These are phyloP conservation scores for Trichophyton schoenleinii DNA, from an alignment of 2,329 filamentous ascomycete species.

Conservation along the genomic window DNA sequence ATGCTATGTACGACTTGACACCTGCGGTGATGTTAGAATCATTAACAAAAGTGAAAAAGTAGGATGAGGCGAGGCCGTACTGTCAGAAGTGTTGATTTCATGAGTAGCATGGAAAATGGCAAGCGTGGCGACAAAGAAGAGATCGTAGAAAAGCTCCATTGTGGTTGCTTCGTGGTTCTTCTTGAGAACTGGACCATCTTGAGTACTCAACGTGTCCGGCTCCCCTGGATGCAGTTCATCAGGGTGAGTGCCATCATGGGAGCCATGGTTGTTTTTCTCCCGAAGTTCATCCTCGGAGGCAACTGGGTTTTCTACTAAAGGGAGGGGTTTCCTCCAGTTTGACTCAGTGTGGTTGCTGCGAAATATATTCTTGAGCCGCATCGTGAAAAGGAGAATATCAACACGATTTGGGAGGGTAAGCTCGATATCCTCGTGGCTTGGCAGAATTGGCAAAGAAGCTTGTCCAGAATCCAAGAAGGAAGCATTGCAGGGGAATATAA, in stretches of 20 bases:
- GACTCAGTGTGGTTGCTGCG: background rate
- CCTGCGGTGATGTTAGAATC: conserved; percentile 16
- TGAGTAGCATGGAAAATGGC: conserved; percentile 48
- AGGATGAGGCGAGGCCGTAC: background rate
- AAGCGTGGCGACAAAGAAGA: conserved; percentile 53
- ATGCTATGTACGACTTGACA: conserved; percentile 38
- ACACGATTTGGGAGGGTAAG: background rate
- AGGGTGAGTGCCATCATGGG: background rate
- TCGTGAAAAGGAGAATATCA: background rate
- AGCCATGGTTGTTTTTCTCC: background rate
- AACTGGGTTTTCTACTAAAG: background rate
- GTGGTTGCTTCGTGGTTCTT: conserved; percentile 18
- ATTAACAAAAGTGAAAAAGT: background rate
- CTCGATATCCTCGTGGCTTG: background rate
- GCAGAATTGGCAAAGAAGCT: background rate
- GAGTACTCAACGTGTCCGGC: background rate
- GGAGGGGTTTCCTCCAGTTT: background rate
- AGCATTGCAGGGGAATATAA: background rate
- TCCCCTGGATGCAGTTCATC: background rate
- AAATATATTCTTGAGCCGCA: conserved; percentile 4
- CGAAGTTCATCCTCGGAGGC: background rate
- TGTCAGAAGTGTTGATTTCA: conserved; percentile 39
- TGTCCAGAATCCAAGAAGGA: background rate
- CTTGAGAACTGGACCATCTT: background rate
- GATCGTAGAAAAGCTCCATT: conserved; percentile 48